Percentiles rank a stretch among this genome's conserved stretches.
Evolutionary conservation across 345 rosid species (phyloP).

Genomic region (Alliaria petiolata): DNA sequence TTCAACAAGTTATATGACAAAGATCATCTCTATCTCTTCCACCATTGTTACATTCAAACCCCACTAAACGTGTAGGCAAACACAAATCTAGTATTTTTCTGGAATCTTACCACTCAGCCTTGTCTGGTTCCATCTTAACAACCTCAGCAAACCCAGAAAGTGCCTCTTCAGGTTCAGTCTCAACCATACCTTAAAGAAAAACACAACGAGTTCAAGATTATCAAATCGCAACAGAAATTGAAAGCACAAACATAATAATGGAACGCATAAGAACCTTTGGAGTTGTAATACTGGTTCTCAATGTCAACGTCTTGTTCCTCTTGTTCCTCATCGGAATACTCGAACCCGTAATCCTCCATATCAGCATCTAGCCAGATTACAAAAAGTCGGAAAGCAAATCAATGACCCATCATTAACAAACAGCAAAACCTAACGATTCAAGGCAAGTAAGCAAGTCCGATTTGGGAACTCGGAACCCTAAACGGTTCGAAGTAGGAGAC

Average conservation of each 20-base stretch:
- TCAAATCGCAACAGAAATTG: background rate
- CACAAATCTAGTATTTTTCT: background rate
- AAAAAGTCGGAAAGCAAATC: background rate
- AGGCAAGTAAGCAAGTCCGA: background rate
- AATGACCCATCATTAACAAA: background rate
- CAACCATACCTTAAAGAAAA: conserved; percentile 63
- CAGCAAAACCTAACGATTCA: background rate
- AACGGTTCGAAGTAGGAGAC: background rate
- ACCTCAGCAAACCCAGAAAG: conserved; percentile 95
- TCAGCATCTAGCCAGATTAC: conserved; percentile 67
- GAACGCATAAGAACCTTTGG: conserved; percentile 54
- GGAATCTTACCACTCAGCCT: conserved; percentile 85
- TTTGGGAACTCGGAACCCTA: background rate
- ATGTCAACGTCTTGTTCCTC: conserved; percentile 97
- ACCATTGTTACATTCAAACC: background rate
- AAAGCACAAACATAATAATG: background rate
- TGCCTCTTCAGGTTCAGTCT: conserved; percentile 89
- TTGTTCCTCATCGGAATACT: conserved; percentile 97
- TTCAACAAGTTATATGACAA: background rate
- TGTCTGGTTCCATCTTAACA: conserved; percentile 93
- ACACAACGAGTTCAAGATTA: background rate
- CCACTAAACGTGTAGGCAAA: background rate
- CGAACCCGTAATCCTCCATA: conserved; percentile 99
- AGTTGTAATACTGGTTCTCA: conserved; percentile 95
- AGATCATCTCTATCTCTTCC: background rate